Evolutionary conservation across 345 rosid genomes (phyloP), one percentile per base, ranked within the genome.

Genomic region (Conringia planisiliqua): DNA sequence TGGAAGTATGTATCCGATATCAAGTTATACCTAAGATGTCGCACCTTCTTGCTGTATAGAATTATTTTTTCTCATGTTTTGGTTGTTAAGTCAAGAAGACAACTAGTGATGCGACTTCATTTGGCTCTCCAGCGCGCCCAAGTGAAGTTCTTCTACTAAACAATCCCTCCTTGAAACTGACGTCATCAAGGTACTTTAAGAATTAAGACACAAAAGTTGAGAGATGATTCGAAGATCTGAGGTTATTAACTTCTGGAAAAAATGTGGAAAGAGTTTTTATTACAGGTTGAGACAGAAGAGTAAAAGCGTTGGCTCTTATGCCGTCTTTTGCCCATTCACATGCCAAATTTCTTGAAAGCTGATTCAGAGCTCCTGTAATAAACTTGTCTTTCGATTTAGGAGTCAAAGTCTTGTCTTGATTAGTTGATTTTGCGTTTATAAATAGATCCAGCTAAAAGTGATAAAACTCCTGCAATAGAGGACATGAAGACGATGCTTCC

Each of bases 401-500:
- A n/a, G n/a, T n/a, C n/a, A n/a, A n/a, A n/a, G n/a, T n/a, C n/a
- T n/a, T n/a, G n/a, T n/a, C n/a, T n/a, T n/a, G n/a, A n/a, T n/a
- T n/a, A n/a, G n/a, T n/a, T n/a, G 35, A 61, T n/a, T 43, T 16
- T 57, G 2, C 73, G n/a, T n/a, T n/a, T n/a, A 69, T 82, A 87
- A 9, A 85, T 46, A 1, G 88, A 69, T 26, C 83, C 82, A 11
- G 5, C 3, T 0, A n/a, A n/a, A 9, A 72, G 0, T 6, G 79
- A 66, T 4, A 64, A 10, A 44, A 80, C 35, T 1, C 89, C 85
- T 3, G 36, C 40, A 11, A 72, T 55, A 0, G 90, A 86, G 24
- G 91, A 85, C 13, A 83, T 48, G 36, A 88, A 79, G 8, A 88
- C 79, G 6, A 90, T 70, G 67, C 85, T 86, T 58, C 85, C 93